These are phyloP conservation scores for Priceomyces medius DNA, from an alignment of 805 yeast species.

Conservation along the genomic window DNA sequence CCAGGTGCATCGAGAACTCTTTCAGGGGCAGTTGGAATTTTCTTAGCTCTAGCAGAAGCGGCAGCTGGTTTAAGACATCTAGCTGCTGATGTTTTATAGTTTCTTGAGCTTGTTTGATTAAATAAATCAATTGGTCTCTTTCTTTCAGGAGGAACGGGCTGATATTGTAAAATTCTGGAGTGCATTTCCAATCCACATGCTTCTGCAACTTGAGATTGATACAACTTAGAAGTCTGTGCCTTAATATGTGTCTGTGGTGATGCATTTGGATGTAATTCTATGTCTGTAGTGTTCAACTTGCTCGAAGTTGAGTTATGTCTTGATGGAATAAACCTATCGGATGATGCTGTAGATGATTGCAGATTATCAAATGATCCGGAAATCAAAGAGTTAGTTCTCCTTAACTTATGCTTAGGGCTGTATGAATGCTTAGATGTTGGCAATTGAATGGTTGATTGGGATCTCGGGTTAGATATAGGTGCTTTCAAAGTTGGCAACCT, in stretches of 20 bases:
- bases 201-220: slow-evolving; percentile 82
- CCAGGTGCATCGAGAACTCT: slow-evolving; percentile 97
- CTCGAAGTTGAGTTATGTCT: slow-evolving; percentile 40
- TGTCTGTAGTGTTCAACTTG: slow-evolving; percentile 33
- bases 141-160: slow-evolving; percentile 78
- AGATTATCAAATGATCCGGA: slow-evolving; percentile 26
- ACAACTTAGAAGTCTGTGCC: slow-evolving; percentile 54
- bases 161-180: slow-evolving; percentile 79
- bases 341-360: slow-evolving; percentile 20
- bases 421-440: slow-evolving; percentile 14
- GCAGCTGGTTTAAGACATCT: slow-evolving; percentile 44
- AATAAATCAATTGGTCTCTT: slow-evolving; percentile 36
- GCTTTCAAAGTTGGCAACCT: slow-evolving; percentile 15
- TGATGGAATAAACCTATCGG: slow-evolving; percentile 46
- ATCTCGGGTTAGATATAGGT: slow-evolving; percentile 23
- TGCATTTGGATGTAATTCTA: slow-evolving; percentile 43
- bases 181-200: slow-evolving; percentile 90
- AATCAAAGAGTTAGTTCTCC: slow-evolving; percentile 36
- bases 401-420: slow-evolving; percentile 27
- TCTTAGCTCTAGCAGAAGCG: slow-evolving; percentile 69
- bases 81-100: slow-evolving; percentile 18
- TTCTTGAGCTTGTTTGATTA: slow-evolving; percentile 18
- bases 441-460: slow-evolving; percentile 23
- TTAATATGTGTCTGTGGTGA: slow-evolving; percentile 56
- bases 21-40: slow-evolving; percentile 84